A percentile compares a stretch with the other conserved stretches of the same genome.
Conservation (phyloP, 352 stramenopile species). For the Globisporangium parvum region DNA sequence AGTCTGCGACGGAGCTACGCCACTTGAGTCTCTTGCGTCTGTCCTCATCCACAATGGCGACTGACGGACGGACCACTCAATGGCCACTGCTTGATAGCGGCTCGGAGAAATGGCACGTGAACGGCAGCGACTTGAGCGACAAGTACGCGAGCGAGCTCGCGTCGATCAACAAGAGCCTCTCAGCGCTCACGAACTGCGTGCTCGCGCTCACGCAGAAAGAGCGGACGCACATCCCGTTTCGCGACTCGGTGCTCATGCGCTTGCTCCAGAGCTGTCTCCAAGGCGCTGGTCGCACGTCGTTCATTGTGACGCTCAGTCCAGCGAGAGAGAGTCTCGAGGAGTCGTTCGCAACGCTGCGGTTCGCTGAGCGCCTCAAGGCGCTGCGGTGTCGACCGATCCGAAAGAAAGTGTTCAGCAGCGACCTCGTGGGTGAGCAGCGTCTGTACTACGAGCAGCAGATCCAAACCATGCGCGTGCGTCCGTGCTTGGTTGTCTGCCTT, state of each 20-base stretch:
- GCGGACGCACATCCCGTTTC: conserved; percentile 49
- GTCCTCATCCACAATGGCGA: background rate
- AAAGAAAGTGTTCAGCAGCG: conserved; percentile 40
- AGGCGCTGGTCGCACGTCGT: conserved; percentile 38
- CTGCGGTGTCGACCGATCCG: conserved; percentile 51
- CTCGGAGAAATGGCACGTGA: conserved; percentile 64
- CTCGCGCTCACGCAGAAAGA: conserved; percentile 55
- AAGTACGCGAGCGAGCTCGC: conserved; percentile 58
- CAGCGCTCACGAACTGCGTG: conserved; percentile 71
- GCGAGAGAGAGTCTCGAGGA: conserved; percentile 50
- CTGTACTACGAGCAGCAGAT: conserved; percentile 69
- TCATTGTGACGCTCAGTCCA: conserved; percentile 66
- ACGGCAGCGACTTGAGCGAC: conserved; percentile 43
- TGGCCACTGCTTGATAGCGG: conserved; percentile 23
- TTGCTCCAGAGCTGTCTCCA: conserved; percentile 64
- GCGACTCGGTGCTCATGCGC: conserved; percentile 63
- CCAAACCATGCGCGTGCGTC: conserved; percentile 47
- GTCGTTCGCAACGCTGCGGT: conserved; percentile 62
- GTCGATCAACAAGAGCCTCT: conserved; percentile 75
- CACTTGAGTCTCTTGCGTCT: background rate
- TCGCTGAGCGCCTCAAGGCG: conserved; percentile 58
- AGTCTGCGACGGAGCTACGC: background rate
- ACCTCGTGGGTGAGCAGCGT: conserved; percentile 46
- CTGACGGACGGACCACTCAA: conserved; percentile 5
- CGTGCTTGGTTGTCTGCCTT: background rate